Conservation (phyloP, 352 stramenopile species). For the Globisporangium paroecandrum region DNA sequence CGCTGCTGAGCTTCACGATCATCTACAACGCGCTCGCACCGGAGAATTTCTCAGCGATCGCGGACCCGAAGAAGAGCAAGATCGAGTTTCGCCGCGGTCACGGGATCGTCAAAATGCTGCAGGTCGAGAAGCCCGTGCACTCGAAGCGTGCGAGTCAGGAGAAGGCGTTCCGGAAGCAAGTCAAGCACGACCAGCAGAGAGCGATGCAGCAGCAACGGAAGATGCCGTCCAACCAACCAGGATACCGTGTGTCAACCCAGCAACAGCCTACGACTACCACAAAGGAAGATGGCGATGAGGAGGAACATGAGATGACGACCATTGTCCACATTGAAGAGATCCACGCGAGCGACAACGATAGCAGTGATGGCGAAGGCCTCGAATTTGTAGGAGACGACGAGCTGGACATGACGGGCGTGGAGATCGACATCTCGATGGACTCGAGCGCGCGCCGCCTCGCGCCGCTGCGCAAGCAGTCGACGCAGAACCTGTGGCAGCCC, state of each 20-base stretch:
- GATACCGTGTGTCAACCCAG: neutral
- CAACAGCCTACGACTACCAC: neutral
- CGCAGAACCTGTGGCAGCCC: conserved; percentile 19
- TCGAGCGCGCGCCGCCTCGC: conserved; percentile 10
- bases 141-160: conserved; percentile 29
- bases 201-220: conserved; percentile 5
- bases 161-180: conserved; percentile 5
- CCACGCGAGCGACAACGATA: conserved; percentile 8
- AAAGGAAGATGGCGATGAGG: neutral
- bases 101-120: conserved; percentile 56
- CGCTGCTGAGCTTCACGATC: conserved; percentile 21
- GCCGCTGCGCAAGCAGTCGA: conserved; percentile 12
- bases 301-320: conserved; percentile 7
- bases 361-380: neutral
- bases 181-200: conserved; percentile 14
- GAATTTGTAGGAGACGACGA: neutral
- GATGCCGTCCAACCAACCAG: conserved; percentile 7
- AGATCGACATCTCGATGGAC: conserved; percentile 15
- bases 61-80: conserved; percentile 72
- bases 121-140: conserved; percentile 61
- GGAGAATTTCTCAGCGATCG: conserved; percentile 55
- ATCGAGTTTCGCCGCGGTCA: conserved; percentile 67
- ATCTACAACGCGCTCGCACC: conserved; percentile 34
- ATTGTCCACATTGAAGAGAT: conserved; percentile 14
- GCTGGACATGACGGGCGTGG: conserved; percentile 20